A percentile compares a stretch with the other conserved stretches of the same genome.
phyloP scores from a whole-genome alignment of 108 stramenopile genomes.

The Parietichytrium sp. region DNA sequence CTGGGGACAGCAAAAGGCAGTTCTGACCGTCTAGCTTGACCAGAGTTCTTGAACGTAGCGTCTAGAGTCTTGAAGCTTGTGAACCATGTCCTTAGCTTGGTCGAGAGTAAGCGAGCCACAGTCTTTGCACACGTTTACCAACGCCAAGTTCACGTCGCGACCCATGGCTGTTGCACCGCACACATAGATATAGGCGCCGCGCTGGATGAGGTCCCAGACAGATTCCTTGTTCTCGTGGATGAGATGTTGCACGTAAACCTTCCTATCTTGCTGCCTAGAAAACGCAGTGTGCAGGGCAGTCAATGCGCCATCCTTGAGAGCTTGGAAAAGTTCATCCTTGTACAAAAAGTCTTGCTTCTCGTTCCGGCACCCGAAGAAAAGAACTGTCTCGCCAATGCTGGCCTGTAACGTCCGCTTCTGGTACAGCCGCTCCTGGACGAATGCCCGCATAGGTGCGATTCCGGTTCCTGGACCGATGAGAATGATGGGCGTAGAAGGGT shows the following conservation, averaged over 20 bases:
- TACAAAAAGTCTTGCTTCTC: constrained; percentile 82
- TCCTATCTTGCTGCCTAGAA: constrained; percentile 73
- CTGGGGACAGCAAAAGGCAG: too few species aligned
- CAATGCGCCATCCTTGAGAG: constrained; percentile 66
- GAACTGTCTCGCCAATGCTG: constrained; percentile 65
- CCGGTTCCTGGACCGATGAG: constrained; percentile 97
- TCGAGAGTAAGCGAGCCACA: neutral
- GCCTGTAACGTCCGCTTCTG: constrained; percentile 35
- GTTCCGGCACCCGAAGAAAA: constrained; percentile 95
- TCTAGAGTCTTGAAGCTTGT: neutral
- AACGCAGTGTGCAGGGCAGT: constrained; percentile 78
- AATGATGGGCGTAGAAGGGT: constrained; percentile 70
- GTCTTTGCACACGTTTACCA: constrained; percentile 49
- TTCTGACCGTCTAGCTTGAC: too few species aligned
- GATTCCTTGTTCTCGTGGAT: constrained; percentile 60
- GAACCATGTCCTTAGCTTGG: neutral
- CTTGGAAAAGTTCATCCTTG: constrained; percentile 76
- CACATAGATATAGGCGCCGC: constrained; percentile 69
- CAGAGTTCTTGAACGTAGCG: constrained; percentile 12
- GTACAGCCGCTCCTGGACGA: constrained; percentile 82
- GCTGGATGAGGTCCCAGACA: constrained; percentile 71
- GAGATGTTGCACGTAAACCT: constrained; percentile 94
- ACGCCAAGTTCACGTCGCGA: constrained; percentile 76
- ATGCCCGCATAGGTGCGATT: constrained; percentile 93
- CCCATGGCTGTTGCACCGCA: constrained; percentile 89